Evolutionary conservation across 2,329 filamentous ascomycete genomes (phyloP), one percentile per base, ranked within the genome.

Genomic region (Pseudopyrenochaeta lycopersici): DNA sequence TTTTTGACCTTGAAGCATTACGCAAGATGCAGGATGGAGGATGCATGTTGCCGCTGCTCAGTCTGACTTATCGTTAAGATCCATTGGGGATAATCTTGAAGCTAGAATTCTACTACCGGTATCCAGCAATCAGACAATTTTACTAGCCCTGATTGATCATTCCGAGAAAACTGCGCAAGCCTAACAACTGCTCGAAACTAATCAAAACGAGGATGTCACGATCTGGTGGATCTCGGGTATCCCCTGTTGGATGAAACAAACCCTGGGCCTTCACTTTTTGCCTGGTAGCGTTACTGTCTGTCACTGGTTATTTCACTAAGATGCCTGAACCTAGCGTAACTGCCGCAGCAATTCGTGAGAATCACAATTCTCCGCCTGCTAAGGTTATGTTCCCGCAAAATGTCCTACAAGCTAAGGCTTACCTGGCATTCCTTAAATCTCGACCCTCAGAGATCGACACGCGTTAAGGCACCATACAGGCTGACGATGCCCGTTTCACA

Each of bases 371-470:
- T 47, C 32, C 49, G 45, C 57, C 53, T 53, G 58, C 57, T 52
- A 55, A 18, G 3, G n/a, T 23, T 21, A 29, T 39, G 41, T 29
- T 33, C 33, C 46, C 23, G 50, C 32, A 23, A 53, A 54, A 53
- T 36, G 46, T 35, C 46, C 32, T 53, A 17, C 43, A 33, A 18
- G 29, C 63, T 64, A 67, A 68, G 61, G 38, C 55, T 38, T 36
- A 48, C 36, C 57, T 42, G 51, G 43, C 33, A 38, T 54, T 29
- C 46, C 50, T 64, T 68, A 68, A 27, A 72, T 72, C 54, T 66
- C 64, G 48, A 50, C 46, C n/a, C 48, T 46, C 49, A 43, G 46
- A 54, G 64, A 70, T 68, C 63, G 54, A 56, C 62, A 49, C 14
- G n/a, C 29, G 39, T 54, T 49, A 51, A 54, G 47, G 52, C 54